Evolutionary conservation across 2,329 filamentous ascomycete genomes (phyloP), one percentile per base, ranked within the genome.

Genomic region (Ophiocordyceps camponoti-saundersi): DNA sequence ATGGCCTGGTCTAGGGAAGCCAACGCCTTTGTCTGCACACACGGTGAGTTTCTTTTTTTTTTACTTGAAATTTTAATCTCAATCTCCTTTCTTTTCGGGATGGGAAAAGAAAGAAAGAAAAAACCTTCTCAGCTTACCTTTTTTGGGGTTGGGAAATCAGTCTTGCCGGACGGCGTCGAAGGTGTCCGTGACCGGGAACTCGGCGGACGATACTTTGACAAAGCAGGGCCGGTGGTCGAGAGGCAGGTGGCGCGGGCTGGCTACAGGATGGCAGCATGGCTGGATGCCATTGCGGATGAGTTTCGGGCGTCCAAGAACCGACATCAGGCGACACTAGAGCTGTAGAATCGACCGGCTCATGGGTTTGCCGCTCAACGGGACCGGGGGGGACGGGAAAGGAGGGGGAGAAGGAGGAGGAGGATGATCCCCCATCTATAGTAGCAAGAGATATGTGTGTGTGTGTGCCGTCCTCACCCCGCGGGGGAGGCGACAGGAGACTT

Each of bases 221-320:
- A 68, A 30, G 80, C 79, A 2, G 73, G 73, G n/a, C 75, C 72
- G 20, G 73, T 80, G 48, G 68, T 85, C 43, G 77, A 85, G 60
- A 57, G 74, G 49, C 76, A 82, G 57, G 68, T 87, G 50, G 82
- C 81, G 8, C 75, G 74, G 52, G 82, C 78, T 4, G 82, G 82
- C 12, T 82, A 77, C 59, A 71, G 82, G 44, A 68, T 86, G 58
- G 82, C 76, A 2, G 72, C 71, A 20, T 85, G 78, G 77, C 62
- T 85, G 50, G 79, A 84, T 56, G 63, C 71, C 53, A 78, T 83
- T 54, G 75, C 67, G 10, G 61, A 67, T n/a, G 57, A 55, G 23
- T 63, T 58, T 51, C 49, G 54, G 29, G 49, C 51, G 20, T 56
- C 48, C 29, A 52, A 48, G 49, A 51, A 45, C 49, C 57, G 51